Evolutionary conservation across 2,329 filamentous ascomycete species (phyloP).

Genomic region (Fusarium domesticum): DNA sequence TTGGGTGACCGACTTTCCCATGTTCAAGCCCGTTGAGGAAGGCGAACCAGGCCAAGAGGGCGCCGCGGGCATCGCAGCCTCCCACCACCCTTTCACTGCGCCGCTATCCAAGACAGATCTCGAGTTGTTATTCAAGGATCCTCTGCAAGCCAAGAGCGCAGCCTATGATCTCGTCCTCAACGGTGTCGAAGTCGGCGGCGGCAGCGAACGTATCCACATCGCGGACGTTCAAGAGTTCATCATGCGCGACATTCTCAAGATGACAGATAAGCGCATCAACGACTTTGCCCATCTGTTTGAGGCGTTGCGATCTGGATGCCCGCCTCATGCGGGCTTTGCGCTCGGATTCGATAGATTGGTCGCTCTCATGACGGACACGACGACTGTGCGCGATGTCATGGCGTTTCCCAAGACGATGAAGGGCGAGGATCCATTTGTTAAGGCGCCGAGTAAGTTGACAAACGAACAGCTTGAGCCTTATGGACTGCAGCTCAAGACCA

Average conservation of each 20-base stretch:
- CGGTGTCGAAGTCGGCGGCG: constrained; percentile 89
- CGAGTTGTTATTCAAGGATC: constrained; percentile 68
- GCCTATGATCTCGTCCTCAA: constrained; percentile 97
- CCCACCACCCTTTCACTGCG: constrained; percentile 94
- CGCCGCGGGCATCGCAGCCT: constrained; percentile 73
- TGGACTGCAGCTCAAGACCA: constrained; percentile 36
- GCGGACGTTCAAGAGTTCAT: constrained; percentile 80
- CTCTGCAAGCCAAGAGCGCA: constrained; percentile 71
- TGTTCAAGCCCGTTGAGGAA: constrained; percentile 73
- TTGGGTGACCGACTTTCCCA: constrained; percentile 88
- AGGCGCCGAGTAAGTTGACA: constrained; percentile 68
- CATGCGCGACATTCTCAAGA: constrained; percentile 77
- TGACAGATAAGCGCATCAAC: constrained; percentile 66
- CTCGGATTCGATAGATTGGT: constrained; percentile 87
- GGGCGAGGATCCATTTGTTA: constrained; percentile 81
- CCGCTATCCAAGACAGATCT: constrained; percentile 71
- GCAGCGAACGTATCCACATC: constrained; percentile 87
- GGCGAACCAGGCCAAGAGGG: constrained; percentile 76
- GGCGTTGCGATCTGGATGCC: constrained; percentile 80
- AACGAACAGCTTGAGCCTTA: constrained; percentile 52
- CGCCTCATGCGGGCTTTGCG: constrained; percentile 91
- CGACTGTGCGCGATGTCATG: constrained; percentile 87
- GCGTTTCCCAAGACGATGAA: constrained; percentile 93
- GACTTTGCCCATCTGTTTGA: constrained; percentile 85
- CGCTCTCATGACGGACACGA: constrained; percentile 71